Evolutionary conservation across 2,329 filamentous ascomycete genomes (phyloP), one percentile per base, ranked within the genome.

Genomic region (Penicillium freii): DNA sequence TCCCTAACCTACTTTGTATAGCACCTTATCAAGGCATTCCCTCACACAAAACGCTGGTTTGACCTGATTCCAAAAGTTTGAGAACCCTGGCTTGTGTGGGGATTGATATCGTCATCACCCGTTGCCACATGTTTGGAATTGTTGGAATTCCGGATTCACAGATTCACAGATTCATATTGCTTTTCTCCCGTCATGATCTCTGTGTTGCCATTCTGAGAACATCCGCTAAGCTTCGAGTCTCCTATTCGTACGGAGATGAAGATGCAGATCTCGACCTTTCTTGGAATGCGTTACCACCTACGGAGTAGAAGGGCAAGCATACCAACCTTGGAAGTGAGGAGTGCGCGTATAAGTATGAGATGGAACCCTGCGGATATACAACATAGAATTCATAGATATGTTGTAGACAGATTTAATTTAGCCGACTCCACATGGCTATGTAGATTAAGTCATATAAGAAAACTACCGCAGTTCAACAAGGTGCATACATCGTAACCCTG

Each of bases 81-180:
- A 15, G 31, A 47, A 31, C 23, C 45, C 34, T 50, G 51, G 51
- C 33, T 39, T 23, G 7, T 45, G 56, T 58, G 56, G 56, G 33
- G 45, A 40, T 55, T 39, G 27, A 58, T 55, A 58, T 39, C 56
- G 56, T 58, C 56, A 58, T 58, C 49, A 27, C 15, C 49, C 42
- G 33, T 50, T 33, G 56, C 56, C 56, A 58, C 56, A 58, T 50
- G 51, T 40, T 54, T 40, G 43, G 9, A 54, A 45, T 25, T 13
- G 10, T 23, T 43, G 23, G 15, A 40, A 36, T 47, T 36, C 25
- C 45, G 11, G 29, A 31, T 31, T 31, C 29, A 31, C 11, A 2
- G 51, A 43, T 51, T 54, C 33, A 23, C 13, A 39, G 29, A 25
- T 34, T 38, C 23, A 15, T 27, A 33, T 23, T 47, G 23, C 19